Evolutionary conservation across 2,329 filamentous ascomycete genomes (phyloP), one percentile per base, ranked within the genome.

Genomic region (Proliferodiscus dingleyae): DNA sequence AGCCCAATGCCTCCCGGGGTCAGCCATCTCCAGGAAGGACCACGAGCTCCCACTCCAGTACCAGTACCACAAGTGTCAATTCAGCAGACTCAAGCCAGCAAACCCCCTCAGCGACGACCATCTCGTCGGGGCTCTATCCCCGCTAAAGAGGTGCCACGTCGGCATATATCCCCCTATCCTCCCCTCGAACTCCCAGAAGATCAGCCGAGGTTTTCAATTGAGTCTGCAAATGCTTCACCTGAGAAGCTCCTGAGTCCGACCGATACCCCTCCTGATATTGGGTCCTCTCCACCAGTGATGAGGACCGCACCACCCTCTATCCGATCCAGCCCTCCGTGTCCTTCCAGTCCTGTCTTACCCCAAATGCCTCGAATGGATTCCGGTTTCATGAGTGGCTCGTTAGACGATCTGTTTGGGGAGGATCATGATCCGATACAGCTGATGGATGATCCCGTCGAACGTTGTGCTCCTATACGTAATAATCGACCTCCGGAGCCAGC

Each of bases 251-350:
- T 47, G n/a, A 64, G 69, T 75, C 79, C 43, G 23, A 77, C 73
- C 42, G 73, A 85, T 45, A 94, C 89, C 42, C 85, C 89, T 3
- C 81, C 81, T 39, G 87, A 88, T 43, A 88, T 97, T 56, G 86
- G 86, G 1, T 97, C 93, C 0, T 97, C 91, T 3, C 91, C 91
- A 11, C 93, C 93, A 1, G 74, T 94, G 1, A 81, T 89, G 51
- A 77, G 80, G 53, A 76, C 76, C 29, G 71, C 73, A 23, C 66
- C 72, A 41, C 78, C 77, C 2, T 81, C 78, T 47, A 78, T 80
- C 22, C 80, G 83, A 21, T 95, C 90, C 2, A 97, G 91, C 61
- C 93, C 91, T 2, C 75, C 81, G 34, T 73, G 89, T 40, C 80
- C 80, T 6, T 77, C 79, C 0, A 81, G 83, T 71, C 76, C 71